A percentile compares a stretch with the other conserved stretches of the same genome.
These are phyloP conservation scores for Pistacia vera DNA, from an alignment of 345 rosid genomes.

Conservation along the genomic window DNA sequence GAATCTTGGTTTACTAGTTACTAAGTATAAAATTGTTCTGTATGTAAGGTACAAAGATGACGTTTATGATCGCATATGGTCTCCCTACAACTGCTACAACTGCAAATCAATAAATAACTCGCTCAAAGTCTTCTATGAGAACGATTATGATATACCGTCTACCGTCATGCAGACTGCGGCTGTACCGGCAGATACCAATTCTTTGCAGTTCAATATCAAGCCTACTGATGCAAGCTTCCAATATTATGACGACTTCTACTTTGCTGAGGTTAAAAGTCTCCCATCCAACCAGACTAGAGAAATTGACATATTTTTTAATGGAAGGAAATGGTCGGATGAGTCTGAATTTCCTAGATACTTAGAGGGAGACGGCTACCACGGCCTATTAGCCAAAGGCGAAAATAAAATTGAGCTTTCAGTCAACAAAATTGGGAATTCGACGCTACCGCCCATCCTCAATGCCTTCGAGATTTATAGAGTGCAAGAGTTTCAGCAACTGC, in stretches of 20 bases:
- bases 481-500: slow-evolving; percentile 6
- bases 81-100: too few relatives aligned
- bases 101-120: slow-evolving; percentile 36
- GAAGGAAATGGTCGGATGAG: slow-evolving; percentile 21
- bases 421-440: not conserved
- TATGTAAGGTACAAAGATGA: not conserved
- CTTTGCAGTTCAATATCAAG: slow-evolving; percentile 34
- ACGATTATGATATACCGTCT: slow-evolving; percentile 37
- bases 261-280: slow-evolving; percentile 16
- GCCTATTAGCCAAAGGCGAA: not conserved
- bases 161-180: slow-evolving; percentile 48
- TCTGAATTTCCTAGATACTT: not conserved
- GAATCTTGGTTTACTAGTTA: too few relatives aligned
- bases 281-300: slow-evolving; percentile 23
- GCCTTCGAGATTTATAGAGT: slow-evolving; percentile 20
- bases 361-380: not conserved
- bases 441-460: slow-evolving; percentile 12
- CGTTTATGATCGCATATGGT: not conserved
- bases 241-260: slow-evolving; percentile 38
- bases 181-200: slow-evolving; percentile 29
- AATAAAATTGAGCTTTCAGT: slow-evolving; percentile 1
- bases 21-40: too few relatives aligned
- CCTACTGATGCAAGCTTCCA: slow-evolving; percentile 19
- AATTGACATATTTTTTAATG: slow-evolving; percentile 17
- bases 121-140: not conserved